Evolutionary conservation across 2,329 filamentous ascomycete genomes (phyloP), one percentile per base, ranked within the genome.

Genomic region (Clonostachys sp.): DNA sequence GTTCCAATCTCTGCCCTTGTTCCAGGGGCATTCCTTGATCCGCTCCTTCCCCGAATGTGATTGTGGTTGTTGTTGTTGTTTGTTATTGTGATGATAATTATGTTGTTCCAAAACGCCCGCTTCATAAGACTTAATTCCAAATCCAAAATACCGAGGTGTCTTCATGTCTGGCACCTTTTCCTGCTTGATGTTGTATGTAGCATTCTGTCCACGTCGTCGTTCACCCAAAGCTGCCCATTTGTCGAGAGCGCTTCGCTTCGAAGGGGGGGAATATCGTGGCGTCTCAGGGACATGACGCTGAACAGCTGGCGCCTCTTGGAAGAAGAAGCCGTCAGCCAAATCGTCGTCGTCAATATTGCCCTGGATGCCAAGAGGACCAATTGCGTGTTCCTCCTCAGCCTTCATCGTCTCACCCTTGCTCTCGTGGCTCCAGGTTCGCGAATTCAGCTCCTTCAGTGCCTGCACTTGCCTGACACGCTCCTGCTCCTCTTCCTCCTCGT

Each of bases 221-320:
- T 95, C 87, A 52, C 92, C 92, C 44, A 97, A 76, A 12, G 84
- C 88, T 20, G 87, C 83, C 92, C 92, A 97, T 65, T 95, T 96
- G 68, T 96, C 92, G 45, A 88, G 52, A 40, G 61, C 61, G 53
- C 58, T 71, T 47, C 80, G 80, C 71, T 89, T 89, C 18, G 81
- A 71, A 30, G 84, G 78, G 41, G 87, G 80, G n/a, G 83, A 81
- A 57, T 86, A 83, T 48, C 78, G 78, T 48, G 74, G 66, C 6
- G 70, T 63, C n/a, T 58, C 55, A 36, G 63, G 51, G 42, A 61
- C 58, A 12, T 64, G 53, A 50, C 67, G 58, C 51, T 63, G 59
- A 44, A 62, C 59, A 17, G 70, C 65, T 14, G 72, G 62, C 30
- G 81, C 74, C 50, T 89, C 86, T 54, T 91, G 84, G 59, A 87